Evolutionary conservation across 129 eudicot species (phyloP).

Genomic region (Smallanthus sonchifolius): DNA sequence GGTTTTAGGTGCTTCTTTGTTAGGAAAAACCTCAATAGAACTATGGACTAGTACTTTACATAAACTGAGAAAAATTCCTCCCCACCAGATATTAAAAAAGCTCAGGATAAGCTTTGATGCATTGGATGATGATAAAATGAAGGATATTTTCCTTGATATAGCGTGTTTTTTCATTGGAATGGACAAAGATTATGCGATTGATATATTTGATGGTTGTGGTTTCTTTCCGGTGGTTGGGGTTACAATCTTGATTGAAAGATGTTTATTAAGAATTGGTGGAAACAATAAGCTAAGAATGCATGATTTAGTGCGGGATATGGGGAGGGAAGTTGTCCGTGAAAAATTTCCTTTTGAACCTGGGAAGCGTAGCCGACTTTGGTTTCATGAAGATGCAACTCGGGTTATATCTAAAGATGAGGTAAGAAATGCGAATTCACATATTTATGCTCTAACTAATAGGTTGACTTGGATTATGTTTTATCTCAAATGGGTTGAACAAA

Average conservation of each 20-base stretch:
- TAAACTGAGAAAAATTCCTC: conserved; percentile 12
- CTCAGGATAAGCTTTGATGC: conserved; percentile 26
- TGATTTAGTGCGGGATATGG: conserved; percentile 35
- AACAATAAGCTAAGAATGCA: conserved; percentile 30
- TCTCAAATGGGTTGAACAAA: not conserved
- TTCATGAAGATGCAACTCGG: conserved; percentile 14
- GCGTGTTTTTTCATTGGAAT: conserved; percentile 32
- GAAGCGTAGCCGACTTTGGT: conserved; percentile 33
- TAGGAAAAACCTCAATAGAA: not conserved
- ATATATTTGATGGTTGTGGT: conserved; percentile 17
- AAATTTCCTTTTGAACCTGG: conserved; percentile 15
- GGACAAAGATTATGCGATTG: not conserved
- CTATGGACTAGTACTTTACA: conserved; percentile 14
- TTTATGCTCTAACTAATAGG: not conserved
- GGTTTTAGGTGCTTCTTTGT: conserved; percentile 33
- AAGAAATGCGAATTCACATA: not conserved
- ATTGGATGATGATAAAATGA: conserved; percentile 7
- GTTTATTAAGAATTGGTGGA: conserved; percentile 3
- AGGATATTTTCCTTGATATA: conserved; percentile 31
- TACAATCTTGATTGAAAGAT: not conserved
- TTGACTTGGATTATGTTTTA: not conserved
- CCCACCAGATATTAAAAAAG: conserved; percentile 2
- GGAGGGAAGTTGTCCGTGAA: conserved; percentile 23
- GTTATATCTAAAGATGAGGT: conserved; percentile 28
- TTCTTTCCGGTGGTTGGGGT: conserved; percentile 22